phyloP scores from a whole-genome alignment of 768 basidiomycete species.

The Krasilnikovozyma curviuscula region DNA sequence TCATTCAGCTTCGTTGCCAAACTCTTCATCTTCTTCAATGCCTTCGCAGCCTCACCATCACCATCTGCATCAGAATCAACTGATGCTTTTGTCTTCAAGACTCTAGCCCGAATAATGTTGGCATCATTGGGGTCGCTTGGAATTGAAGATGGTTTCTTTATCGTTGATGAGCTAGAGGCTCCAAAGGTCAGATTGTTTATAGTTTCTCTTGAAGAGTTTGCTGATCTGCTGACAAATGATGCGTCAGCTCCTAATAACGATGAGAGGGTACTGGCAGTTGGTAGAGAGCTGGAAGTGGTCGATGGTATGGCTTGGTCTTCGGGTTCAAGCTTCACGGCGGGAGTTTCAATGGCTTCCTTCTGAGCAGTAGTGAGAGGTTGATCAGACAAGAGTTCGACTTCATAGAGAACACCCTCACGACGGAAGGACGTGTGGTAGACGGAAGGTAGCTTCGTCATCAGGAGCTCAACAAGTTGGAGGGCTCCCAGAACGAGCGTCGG shows the following conservation, averaged over 20 bases:
- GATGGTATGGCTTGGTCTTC: slow-evolving; percentile 8
- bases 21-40: slow-evolving; percentile 33
- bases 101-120: slow-evolving; percentile 73
- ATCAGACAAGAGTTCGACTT: slow-evolving; percentile 59
- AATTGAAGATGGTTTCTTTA: slow-evolving; percentile 46
- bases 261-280: slow-evolving; percentile 5
- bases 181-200: background rate
- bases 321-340: slow-evolving; percentile 18
- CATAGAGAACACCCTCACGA: slow-evolving; percentile 89
- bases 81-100: slow-evolving; percentile 56
- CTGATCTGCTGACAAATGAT: background rate
- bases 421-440: slow-evolving; percentile 78
- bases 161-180: background rate
- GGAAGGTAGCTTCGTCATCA: slow-evolving; percentile 61
- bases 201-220: too few relatives aligned
- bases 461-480: slow-evolving; percentile 78
- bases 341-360: slow-evolving; percentile 7
- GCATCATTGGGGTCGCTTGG: slow-evolving; percentile 71
- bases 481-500: slow-evolving; percentile 68
- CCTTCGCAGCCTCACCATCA: slow-evolving; percentile 43
- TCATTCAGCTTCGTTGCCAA: slow-evolving; percentile 48
- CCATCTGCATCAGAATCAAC: slow-evolving; percentile 36
- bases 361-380: slow-evolving; percentile 36
- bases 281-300: background rate
- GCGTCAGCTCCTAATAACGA: background rate